These are phyloP conservation scores for Paxillus involutus DNA, from an alignment of 768 basidiomycete species.

Conservation along the genomic window DNA sequence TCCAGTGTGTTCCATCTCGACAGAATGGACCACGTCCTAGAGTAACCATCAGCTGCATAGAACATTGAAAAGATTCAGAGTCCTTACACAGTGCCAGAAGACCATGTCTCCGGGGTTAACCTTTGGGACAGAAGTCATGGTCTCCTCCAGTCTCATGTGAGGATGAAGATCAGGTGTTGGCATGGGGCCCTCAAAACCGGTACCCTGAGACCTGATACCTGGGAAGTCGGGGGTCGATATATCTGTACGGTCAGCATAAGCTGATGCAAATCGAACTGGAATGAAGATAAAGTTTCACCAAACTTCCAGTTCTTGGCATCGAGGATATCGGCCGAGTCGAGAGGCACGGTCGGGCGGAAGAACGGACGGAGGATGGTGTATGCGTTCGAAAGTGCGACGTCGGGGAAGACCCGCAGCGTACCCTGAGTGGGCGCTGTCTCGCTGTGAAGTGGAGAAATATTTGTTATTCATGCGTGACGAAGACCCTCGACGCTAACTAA, in stretches of 20 bases:
- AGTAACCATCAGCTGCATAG: slow-evolving; percentile 3
- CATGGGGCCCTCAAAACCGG: slow-evolving; percentile 38
- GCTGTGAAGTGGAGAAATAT: slow-evolving; percentile 27
- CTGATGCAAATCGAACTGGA: slow-evolving; percentile 19
- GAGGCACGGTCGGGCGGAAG: slow-evolving; percentile 53
- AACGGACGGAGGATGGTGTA: slow-evolving; percentile 78
- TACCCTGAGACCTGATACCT: slow-evolving; percentile 36
- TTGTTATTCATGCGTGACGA: neutral
- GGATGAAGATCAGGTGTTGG: slow-evolving; percentile 62
- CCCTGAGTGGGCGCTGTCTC: slow-evolving; percentile 71
- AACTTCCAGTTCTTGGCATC: slow-evolving; percentile 56
- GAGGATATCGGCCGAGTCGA: slow-evolving; percentile 41
- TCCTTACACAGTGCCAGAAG: slow-evolving; percentile 68
- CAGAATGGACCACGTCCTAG: slow-evolving; percentile 46
- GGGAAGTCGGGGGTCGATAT: slow-evolving; percentile 49
- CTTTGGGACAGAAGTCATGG: slow-evolving; percentile 70
- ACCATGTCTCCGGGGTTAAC: slow-evolving; percentile 78
- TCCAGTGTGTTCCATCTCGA: slow-evolving; percentile 53
- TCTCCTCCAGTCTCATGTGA: slow-evolving; percentile 59
- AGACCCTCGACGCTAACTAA: slow-evolving; percentile 22
- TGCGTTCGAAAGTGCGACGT: slow-evolving; percentile 63
- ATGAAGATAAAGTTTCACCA: slow-evolving; percentile 28
- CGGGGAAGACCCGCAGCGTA: slow-evolving; percentile 67
- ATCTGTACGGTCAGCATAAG: slow-evolving; percentile 32
- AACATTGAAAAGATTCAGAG: neutral